Evolutionary conservation across 2,329 filamentous ascomycete species (phyloP), one percentile per base, ranked within the genome.

Genomic region (Aspergillus sp.): DNA sequence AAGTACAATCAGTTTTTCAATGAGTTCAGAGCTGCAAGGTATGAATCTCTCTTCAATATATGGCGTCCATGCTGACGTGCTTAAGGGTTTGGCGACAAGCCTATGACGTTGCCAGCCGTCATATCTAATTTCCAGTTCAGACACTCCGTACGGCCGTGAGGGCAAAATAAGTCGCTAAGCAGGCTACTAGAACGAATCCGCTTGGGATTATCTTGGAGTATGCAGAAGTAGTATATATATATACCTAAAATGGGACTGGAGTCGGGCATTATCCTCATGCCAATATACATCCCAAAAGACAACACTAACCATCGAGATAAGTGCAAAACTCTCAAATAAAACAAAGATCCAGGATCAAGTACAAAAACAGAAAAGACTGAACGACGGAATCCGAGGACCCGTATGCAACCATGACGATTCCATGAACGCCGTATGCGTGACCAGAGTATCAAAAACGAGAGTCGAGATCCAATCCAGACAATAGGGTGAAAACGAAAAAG

Each of bases 91-190:
- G 34, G 48, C 13, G 46, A n/a, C 20, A n/a, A 34, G 40, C 20
- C 17, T 54, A 49, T 55, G 52, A 48, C 52, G 52, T 48, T 40
- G 34, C n/a, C 12, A n/a, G 20, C 41, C 51, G 51, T 54, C 51
- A 42, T 54, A 45, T 12, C 45, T 27, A 42, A 20, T 42, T 19
- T 20, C 20, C 40, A 12, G 20, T 24, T 13, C 9, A 45, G 15
- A 20, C 42, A 11, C 27, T 11, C 27, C 27, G 9, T 11, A 30
- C 27, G 27, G 27, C 27, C 27, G 7, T 11, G 27, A 30, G 27
- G 27, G 27, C 27, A 30, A 9, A 9, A 30, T 30, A 30, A 30
- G 27, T 30, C 8, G 27, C 27, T 30, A 30, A 24, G 24, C 24
- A 24, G 24, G 24, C 19, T 45, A 45, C 42, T 45, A 24, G 15